These are phyloP conservation scores for Clarireedia monteithiana DNA, from an alignment of 2,329 filamentous ascomycete genomes.

Conservation along the genomic window DNA sequence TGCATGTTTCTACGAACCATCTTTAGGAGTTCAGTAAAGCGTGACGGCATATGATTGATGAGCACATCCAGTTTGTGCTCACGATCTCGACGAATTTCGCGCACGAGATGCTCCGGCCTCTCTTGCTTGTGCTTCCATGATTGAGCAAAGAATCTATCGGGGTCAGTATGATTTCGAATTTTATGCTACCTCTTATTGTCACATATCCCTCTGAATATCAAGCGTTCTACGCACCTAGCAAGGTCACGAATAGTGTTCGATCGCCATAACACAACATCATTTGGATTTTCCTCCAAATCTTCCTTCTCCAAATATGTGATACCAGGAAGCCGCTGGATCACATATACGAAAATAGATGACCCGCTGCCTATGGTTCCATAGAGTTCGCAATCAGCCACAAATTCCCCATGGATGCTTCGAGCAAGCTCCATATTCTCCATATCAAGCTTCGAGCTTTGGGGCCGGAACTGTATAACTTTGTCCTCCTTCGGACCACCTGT, in stretches of 20 bases:
- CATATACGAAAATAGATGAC: not conserved
- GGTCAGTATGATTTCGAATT: too few species aligned
- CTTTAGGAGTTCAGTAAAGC: not conserved
- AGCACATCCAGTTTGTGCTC: conserved; percentile 1
- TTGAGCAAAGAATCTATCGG: not conserved
- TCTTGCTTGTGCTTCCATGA: not conserved
- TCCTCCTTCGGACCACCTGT: not conserved
- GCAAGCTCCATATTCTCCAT: not conserved
- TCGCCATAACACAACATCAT: not conserved
- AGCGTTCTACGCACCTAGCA: not conserved
- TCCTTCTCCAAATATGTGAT: not conserved
- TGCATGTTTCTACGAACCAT: not conserved
- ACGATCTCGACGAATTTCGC: not conserved
- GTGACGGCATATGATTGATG: not conserved
- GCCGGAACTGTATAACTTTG: not conserved
- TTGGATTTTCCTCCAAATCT: not conserved
- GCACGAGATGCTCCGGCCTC: not conserved
- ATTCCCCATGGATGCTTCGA: not conserved
- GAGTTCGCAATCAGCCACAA: not conserved
- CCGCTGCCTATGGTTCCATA: not conserved
- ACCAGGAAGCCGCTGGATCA: not conserved
- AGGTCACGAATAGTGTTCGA: not conserved
- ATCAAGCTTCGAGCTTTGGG: not conserved
- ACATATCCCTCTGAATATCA: not conserved
- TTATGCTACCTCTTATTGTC: too few species aligned